Evolutionary conservation across 768 basidiomycete genomes (phyloP), one percentile per base, ranked within the genome.

Genomic region (Tricholoma hemisulphureum): DNA sequence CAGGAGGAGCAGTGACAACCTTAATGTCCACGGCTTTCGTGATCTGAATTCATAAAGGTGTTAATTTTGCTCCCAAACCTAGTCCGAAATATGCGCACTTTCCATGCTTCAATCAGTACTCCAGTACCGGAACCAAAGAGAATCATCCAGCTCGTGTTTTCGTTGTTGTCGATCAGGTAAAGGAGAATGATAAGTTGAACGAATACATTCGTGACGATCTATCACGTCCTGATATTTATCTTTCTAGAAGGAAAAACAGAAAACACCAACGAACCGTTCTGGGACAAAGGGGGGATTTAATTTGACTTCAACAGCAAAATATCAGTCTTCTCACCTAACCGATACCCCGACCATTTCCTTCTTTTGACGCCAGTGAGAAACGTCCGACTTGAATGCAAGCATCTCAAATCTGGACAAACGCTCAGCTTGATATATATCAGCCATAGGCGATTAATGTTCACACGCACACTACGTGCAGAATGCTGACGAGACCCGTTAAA

Each of bases 61-160:
- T 53, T 55, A 29, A 45, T n/a, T 52, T 29, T 49, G 26, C 43
- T 23, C 23, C 21, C 45, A 55, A 18, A 35, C 24, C 21, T 34
- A 49, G n/a, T 2, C 16, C 51, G 18, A 21, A 51, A 63, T 43
- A 57, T 55, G 63, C 76, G 55, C 58, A 86, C 89, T 87, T 98
- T 98, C 95, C 95, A 98, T 2, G 92, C 94, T 73, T 98, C 96
- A 57, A 93, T 85, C 28, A 91, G 63, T 41, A 91, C 82, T 41
- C 92, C 90, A 70, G 86, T 82, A 9, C 91, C 92, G 55, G 90
- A 92, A 4, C 90, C 88, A 71, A 94, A 82, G 23, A 98, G 81
- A 71, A 98, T 98, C 93, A 98, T 98, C 89, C 93, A 96, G 66
- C 89, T 93, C 28, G 96, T 99, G 70, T 98, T 91, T 53, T 92